These are phyloP conservation scores for Coprinopsis sp. DNA, from an alignment of 768 basidiomycete genomes.

Conservation along the genomic window DNA sequence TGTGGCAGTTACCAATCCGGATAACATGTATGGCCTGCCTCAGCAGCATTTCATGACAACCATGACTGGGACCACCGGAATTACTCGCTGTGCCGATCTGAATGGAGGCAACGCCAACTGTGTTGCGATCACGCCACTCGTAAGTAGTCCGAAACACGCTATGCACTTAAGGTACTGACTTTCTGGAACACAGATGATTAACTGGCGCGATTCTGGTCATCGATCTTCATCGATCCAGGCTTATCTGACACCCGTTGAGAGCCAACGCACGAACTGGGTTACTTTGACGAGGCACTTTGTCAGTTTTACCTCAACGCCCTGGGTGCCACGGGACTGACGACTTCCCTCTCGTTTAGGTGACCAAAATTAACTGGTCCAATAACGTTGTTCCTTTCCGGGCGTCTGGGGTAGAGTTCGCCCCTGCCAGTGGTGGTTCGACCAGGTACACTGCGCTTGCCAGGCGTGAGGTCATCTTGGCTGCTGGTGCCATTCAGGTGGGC, in stretches of 20 bases:
- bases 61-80: slow-evolving; percentile 43
- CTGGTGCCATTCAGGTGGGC: slow-evolving; percentile 42
- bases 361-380: slow-evolving; percentile 37
- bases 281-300: slow-evolving; percentile 41
- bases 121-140: slow-evolving; percentile 52
- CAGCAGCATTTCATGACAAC: slow-evolving; percentile 49
- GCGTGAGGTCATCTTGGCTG: slow-evolving; percentile 49
- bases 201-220: slow-evolving; percentile 45
- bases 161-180: not conserved
- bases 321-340: not conserved
- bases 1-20: slow-evolving; percentile 49
- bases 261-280: slow-evolving; percentile 42
- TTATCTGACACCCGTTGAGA: slow-evolving; percentile 51
- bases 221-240: slow-evolving; percentile 52
- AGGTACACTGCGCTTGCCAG: slow-evolving; percentile 39
- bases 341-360: slow-evolving; percentile 28
- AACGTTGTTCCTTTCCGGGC: slow-evolving; percentile 35
- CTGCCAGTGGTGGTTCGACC: slow-evolving; percentile 31
- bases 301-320: slow-evolving; percentile 1
- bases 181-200: slow-evolving; percentile 30
- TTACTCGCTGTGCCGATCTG: slow-evolving; percentile 42
- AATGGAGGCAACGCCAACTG: slow-evolving; percentile 55
- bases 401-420: slow-evolving; percentile 43
- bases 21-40: slow-evolving; percentile 52
- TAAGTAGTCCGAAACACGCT: slow-evolving; percentile 17